Conservation (phyloP, 2,329 filamentous ascomycete genomes). For the Arthrobotrys iridis region DNA sequence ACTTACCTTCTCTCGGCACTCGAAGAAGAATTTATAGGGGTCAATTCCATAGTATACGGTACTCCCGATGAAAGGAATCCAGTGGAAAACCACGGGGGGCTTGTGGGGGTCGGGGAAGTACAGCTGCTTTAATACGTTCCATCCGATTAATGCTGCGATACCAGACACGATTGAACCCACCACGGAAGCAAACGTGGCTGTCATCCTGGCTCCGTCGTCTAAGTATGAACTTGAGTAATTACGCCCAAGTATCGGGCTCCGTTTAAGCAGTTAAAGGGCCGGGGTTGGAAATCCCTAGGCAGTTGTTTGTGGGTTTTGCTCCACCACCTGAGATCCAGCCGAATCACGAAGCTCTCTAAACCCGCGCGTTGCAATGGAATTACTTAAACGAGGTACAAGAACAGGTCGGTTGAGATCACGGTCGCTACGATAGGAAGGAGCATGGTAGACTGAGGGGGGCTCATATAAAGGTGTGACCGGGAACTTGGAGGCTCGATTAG, state of each 20-base stretch:
- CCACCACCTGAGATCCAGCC: not conserved
- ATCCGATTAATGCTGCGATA: slow-evolving; percentile 66
- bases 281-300: not conserved
- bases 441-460: no score
- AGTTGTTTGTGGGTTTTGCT: not conserved
- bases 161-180: slow-evolving; percentile 23
- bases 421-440: no score
- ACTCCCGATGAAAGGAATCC: slow-evolving; percentile 84
- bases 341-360: no score
- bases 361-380: no score
- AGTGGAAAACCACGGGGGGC: slow-evolving; percentile 82
- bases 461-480: no score
- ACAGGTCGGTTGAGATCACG: no score
- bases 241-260: not conserved
- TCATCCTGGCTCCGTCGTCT: slow-evolving; percentile 6
- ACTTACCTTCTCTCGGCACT: slow-evolving; percentile 76
- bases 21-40: slow-evolving; percentile 83
- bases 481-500: no score
- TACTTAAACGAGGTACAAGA: no score
- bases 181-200: slow-evolving; percentile 23
- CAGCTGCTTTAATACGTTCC: slow-evolving; percentile 84
- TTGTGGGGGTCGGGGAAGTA: slow-evolving; percentile 84
- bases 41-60: slow-evolving; percentile 96
- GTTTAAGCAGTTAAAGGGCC: not conserved
- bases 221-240: no score